phyloP scores from a whole-genome alignment of 108 stramenopile species.

The Asterionellopsis glacialis region DNA sequence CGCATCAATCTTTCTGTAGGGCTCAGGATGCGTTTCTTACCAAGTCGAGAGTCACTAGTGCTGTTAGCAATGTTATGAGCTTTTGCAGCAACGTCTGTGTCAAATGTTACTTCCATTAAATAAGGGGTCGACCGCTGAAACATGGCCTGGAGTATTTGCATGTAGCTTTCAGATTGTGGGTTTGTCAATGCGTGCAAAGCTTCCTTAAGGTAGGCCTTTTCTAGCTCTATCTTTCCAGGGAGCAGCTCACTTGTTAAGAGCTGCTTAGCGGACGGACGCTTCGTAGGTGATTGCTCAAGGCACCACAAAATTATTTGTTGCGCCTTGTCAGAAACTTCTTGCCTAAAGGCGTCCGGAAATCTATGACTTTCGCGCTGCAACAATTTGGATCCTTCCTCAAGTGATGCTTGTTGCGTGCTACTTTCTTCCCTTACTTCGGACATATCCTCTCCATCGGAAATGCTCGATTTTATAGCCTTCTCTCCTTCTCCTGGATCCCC shows the following conservation, averaged over 20 bases:
- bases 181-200: slow-evolving; percentile 71
- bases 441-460: not conserved
- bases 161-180: slow-evolving; percentile 61
- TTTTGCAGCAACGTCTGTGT: slow-evolving; percentile 65
- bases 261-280: slow-evolving; percentile 60
- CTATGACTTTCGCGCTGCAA: slow-evolving; percentile 7
- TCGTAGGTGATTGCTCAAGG: slow-evolving; percentile 46
- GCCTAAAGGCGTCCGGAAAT: slow-evolving; percentile 48
- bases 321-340: slow-evolving; percentile 46
- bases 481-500: slow-evolving; percentile 21
- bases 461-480: too few species aligned
- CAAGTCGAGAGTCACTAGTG: slow-evolving; percentile 1
- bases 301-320: slow-evolving; percentile 77
- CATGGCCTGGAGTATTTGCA: slow-evolving; percentile 54
- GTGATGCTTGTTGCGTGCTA: slow-evolving; percentile 10
- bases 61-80: slow-evolving; percentile 29
- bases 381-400: slow-evolving; percentile 1
- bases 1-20: slow-evolving; percentile 27
- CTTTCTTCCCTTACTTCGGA: not conserved
- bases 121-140: slow-evolving; percentile 53
- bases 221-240: slow-evolving; percentile 72
- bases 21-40: slow-evolving; percentile 5
- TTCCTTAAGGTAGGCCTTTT: slow-evolving; percentile 71
- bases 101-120: slow-evolving; percentile 58
- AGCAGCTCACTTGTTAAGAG: slow-evolving; percentile 49